These are phyloP conservation scores for Colletotrichum sp. DNA, from an alignment of 2,329 filamentous ascomycete species.

Conservation along the genomic window DNA sequence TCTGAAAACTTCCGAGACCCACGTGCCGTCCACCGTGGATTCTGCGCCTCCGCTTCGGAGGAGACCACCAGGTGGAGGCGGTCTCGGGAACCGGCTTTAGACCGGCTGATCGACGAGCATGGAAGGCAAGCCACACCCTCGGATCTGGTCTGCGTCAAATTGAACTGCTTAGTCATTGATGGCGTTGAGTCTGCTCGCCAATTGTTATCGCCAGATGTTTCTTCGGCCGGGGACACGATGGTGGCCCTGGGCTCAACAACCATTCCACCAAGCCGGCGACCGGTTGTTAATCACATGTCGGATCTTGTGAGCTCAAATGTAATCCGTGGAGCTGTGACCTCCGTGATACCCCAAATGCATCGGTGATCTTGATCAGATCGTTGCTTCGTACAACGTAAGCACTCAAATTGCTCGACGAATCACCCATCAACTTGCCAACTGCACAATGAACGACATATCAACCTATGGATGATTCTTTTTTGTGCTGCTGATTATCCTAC, in stretches of 20 bases:
- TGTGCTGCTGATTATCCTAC: accelerated
- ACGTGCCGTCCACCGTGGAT: not conserved
- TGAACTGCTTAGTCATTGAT: not conserved
- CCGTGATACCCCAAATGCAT: not conserved
- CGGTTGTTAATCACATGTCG: accelerated
- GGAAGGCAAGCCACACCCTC: not conserved
- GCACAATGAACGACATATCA: not conserved
- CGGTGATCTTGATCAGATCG: not conserved
- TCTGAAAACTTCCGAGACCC: not conserved
- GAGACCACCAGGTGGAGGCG: not conserved
- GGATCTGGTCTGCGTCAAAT: not conserved
- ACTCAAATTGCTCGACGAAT: not conserved
- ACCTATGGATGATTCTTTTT: not conserved
- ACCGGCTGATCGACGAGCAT: not conserved
- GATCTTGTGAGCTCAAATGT: not conserved
- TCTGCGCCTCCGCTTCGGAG: not conserved
- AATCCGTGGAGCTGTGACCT: not conserved
- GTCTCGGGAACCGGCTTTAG: not conserved
- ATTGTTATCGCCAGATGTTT: not conserved
- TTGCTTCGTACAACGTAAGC: not conserved
- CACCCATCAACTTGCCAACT: not conserved
- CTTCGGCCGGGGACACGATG: not conserved
- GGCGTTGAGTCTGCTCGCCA: not conserved
- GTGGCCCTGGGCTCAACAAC: not conserved
- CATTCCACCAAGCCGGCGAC: accelerated